Evolutionary conservation across 2,329 filamentous ascomycete species (phyloP), one percentile per base, ranked within the genome.

Genomic region (Aspergillus fischeri): DNA sequence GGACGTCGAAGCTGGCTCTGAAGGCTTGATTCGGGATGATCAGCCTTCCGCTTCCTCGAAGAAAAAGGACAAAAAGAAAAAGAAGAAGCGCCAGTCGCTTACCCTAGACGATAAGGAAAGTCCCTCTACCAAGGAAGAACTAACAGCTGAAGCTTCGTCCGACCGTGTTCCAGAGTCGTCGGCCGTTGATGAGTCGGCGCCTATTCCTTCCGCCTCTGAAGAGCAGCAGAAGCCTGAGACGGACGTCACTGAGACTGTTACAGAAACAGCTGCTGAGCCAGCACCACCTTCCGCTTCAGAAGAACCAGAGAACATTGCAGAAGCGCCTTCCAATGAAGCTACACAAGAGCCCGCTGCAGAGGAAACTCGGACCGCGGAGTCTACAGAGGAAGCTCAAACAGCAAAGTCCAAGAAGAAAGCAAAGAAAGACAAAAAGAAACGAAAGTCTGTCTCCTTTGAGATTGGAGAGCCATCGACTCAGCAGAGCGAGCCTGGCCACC

Each of bases 371-470:
- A 20, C 44, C 6, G 6, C 45, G 20, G 51, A 52, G 20, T 24
- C 54, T 21, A 25, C 51, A 27, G 62, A 61, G 45, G 62, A 63
- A 10, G 5, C 41, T 6, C 63, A 60, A 48, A 56, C 60, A 2
- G n/a, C 60, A 14, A 62, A 56, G 20, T 61, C 63, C 5, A 72
- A 69, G 60, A 74, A 71, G 56, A 79, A 75, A 61, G 68, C 69
- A 9, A 79, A 79, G 68, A 80, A 78, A 59, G 69, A 68, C 32
- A 71, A 67, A 60, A 71, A 71, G 42, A 69, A 67, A 47, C 60
- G 65, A 54, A 62, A 69, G 51, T 64, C 62, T 24, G 61, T 65
- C n/a, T 55, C 60, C 7, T 60, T 64, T 11, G 69, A 69, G 55
- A 70, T 68, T 49, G 66, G 62, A 14, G 63, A 65, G 32, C 41